phyloP scores from a whole-genome alignment of 139 green algal species.

The Tetradesmus obliquus region DNA sequence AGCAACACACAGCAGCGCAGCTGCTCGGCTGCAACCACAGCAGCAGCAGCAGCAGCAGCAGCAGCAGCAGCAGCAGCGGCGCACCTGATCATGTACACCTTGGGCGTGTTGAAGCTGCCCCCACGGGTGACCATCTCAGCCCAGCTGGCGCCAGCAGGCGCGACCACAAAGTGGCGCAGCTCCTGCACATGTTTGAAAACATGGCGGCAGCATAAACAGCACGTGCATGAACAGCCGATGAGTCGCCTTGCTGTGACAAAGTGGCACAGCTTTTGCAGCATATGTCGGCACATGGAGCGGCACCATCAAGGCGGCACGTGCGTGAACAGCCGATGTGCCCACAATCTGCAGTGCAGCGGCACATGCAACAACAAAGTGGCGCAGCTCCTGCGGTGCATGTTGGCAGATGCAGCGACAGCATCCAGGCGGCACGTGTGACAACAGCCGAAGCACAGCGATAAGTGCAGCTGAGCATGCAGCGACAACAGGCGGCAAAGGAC shows the following conservation, averaged over 20 bases:
- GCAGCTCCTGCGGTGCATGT: background rate
- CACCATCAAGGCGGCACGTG: no score
- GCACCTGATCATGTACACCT: slow-evolving; percentile 42
- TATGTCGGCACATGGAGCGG: no score
- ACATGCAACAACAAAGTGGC: background rate
- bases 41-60: no score
- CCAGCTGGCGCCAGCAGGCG: slow-evolving; percentile 87
- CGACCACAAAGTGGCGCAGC: slow-evolving; percentile 76
- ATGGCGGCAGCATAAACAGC: no score
- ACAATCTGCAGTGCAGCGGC: no score
- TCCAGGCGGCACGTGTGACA: no score
- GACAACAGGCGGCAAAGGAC: background rate
- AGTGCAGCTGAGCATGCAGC: background rate
- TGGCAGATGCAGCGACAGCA: no score
- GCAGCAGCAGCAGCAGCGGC: background rate
- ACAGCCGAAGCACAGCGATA: no score
- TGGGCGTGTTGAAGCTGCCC: slow-evolving; percentile 57
- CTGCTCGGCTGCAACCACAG: background rate
- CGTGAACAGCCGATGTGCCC: no score
- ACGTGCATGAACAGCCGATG: no score
- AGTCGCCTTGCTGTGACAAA: background rate
- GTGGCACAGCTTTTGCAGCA: background rate
- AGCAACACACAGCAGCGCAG: background rate
- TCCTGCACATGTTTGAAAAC: slow-evolving; percentile 41
- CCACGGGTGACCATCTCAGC: slow-evolving; percentile 76